These are phyloP conservation scores for Favolaschia claudopus DNA, from an alignment of 768 basidiomycete genomes.

Conservation along the genomic window DNA sequence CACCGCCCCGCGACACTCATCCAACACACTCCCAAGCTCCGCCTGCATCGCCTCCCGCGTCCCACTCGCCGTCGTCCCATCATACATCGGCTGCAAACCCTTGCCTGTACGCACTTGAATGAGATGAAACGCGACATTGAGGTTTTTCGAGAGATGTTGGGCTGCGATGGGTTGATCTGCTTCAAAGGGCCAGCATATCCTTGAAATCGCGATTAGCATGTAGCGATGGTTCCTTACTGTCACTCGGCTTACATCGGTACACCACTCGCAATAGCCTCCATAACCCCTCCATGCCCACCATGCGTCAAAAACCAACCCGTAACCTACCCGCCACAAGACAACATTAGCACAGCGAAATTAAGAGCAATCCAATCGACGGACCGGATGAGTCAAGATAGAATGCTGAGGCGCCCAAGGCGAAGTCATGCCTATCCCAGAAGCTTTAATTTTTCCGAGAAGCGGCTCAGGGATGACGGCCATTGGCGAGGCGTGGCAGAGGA, in stretches of 20 bases:
- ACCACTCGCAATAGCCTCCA: conserved; percentile 1
- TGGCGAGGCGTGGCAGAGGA: neutral
- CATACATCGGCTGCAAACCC: neutral
- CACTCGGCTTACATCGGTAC: conserved; percentile 1
- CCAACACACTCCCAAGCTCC: neutral
- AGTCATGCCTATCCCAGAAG: neutral
- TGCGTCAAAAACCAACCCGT: conserved; percentile 17
- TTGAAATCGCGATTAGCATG: neutral
- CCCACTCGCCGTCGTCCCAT: neutral
- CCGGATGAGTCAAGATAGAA: conserved; percentile 7
- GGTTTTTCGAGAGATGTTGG: neutral
- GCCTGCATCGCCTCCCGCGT: neutral
- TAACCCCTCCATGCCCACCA: conserved; percentile 9
- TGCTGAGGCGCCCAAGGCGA: neutral
- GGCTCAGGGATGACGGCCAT: neutral
- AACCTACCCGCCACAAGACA: neutral
- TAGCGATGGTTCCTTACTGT: neutral
- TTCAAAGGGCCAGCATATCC: conserved; percentile 20
- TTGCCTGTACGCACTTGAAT: conserved; percentile 4
- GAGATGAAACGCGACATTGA: conserved; percentile 5
- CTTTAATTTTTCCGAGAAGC: neutral
- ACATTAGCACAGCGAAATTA: neutral
- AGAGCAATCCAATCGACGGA: neutral
- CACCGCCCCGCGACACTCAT: neutral
- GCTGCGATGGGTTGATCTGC: conserved; percentile 9